Evolutionary conservation across 169 alveolate species (phyloP), one percentile per base, ranked within the genome.

Genomic region (Babesia microti): DNA sequence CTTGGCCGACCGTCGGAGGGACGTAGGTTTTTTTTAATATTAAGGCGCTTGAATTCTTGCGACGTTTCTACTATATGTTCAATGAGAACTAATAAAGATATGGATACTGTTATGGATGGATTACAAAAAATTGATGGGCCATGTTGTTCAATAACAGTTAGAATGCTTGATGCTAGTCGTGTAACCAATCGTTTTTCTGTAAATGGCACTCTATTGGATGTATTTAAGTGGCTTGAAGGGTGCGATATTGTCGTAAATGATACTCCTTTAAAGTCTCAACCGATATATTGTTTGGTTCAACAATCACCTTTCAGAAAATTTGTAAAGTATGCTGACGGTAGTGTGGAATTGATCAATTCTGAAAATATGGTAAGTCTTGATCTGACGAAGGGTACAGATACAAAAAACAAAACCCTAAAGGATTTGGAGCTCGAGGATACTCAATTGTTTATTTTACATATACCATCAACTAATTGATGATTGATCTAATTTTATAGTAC

Each of bases 1-100:
- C 12, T 2, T 63, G 75, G 75, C 75, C 75, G 4, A 63, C 75
- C 18, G 53, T 68, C 7, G 75, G 75, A 12, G 75, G 75, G 2
- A 32, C 48, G 27, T 19, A 28, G 11, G 42, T 24, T 1, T 12
- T 30, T 2, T 6, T 30, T 28, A 11, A 7, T 11, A 26, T 47
- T 9, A 1, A 23, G 2, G 29, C 27, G n/a, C 11, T n/a, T n/a
- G n/a, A n/a, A n/a, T n/a, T n/a, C n/a, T n/a, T n/a, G n/a, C n/a
- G n/a, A n/a, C n/a, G n/a, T n/a, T n/a, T n/a, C n/a, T n/a, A n/a
- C n/a, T n/a, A n/a, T n/a, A n/a, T n/a, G n/a, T n/a, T n/a, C n/a
- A n/a, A n/a, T n/a, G n/a, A n/a, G n/a, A n/a, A n/a, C n/a, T n/a
- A n/a, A n/a, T n/a, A n/a, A n/a, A n/a, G n/a, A n/a, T n/a, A n/a